phyloP scores from a whole-genome alignment of 805 yeast genomes.

The Candida pseudofarinosa region DNA sequence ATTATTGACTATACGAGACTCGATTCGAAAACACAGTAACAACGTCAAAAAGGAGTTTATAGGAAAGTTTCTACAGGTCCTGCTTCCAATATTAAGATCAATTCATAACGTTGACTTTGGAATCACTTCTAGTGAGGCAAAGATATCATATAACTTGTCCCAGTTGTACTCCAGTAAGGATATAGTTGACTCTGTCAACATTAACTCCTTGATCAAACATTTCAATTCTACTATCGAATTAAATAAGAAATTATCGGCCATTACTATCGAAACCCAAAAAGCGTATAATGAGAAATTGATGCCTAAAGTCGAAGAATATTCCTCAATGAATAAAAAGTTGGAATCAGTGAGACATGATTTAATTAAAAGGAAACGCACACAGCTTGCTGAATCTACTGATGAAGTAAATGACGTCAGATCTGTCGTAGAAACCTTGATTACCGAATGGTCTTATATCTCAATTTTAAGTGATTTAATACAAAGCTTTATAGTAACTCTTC shows the following conservation, averaged over 20 bases:
- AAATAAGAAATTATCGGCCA: slow-evolving; percentile 1
- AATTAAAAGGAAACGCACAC: slow-evolving; percentile 12
- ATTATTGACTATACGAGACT: slow-evolving; percentile 5
- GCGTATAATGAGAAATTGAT: slow-evolving; percentile 8
- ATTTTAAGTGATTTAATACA: slow-evolving; percentile 29
- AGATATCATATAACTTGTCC: slow-evolving; percentile 19
- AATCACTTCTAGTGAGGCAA: slow-evolving; percentile 24
- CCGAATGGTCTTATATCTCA: slow-evolving; percentile 16
- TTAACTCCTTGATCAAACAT: slow-evolving; percentile 9
- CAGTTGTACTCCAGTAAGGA: slow-evolving; percentile 13
- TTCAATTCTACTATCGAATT: neutral
- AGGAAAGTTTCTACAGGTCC: slow-evolving; percentile 19
- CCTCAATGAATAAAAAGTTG: neutral
- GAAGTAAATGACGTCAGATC: slow-evolving; percentile 6
- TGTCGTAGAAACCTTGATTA: slow-evolving; percentile 7
- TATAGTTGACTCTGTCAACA: slow-evolving; percentile 10
- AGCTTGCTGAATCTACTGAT: slow-evolving; percentile 6
- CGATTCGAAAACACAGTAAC: slow-evolving; percentile 16
- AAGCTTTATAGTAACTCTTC: slow-evolving; percentile 26
- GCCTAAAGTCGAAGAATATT: slow-evolving; percentile 16
- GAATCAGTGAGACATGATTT: slow-evolving; percentile 4
- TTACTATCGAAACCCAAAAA: slow-evolving; percentile 4
- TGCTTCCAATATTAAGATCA: slow-evolving; percentile 30
- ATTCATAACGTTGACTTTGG: slow-evolving; percentile 26
- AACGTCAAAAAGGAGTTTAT: slow-evolving; percentile 20